phyloP scores from a whole-genome alignment of 495 filamentous ascomycete genomes.

The Podospora tetraspora region DNA sequence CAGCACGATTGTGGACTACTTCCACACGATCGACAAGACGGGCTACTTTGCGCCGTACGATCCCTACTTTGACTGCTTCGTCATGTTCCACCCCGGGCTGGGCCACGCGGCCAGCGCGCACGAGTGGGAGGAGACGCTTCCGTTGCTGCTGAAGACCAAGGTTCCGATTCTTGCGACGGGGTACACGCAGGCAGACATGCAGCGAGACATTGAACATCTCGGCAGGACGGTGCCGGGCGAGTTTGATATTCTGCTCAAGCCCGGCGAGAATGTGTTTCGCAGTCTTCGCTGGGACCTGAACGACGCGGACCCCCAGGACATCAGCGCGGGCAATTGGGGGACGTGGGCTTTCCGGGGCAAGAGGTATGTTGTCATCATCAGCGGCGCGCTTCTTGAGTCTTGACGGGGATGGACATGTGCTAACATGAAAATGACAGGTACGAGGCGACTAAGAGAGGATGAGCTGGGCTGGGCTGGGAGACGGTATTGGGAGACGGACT shows the following conservation, averaged over 20 bases:
- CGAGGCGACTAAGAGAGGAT: conserved; percentile 49
- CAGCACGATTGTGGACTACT: conserved; percentile 95
- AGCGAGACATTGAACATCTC: conserved; percentile 85
- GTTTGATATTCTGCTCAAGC: conserved; percentile 85
- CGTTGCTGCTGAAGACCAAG: conserved; percentile 88
- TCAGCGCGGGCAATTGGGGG: conserved; percentile 95
- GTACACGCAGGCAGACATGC: conserved; percentile 92
- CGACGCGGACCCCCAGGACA: conserved; percentile 88
- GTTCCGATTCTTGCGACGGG: conserved; percentile 88
- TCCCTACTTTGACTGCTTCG: conserved; percentile 94
- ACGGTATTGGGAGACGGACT: not conserved
- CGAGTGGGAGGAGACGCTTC: conserved; percentile 89
- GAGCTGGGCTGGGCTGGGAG: not conserved
- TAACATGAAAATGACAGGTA: conserved; percentile 45
- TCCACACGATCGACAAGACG: conserved; percentile 89
- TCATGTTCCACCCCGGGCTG: conserved; percentile 93
- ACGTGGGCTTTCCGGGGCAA: conserved; percentile 96
- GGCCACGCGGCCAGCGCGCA: conserved; percentile 88
- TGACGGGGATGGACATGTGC: conserved; percentile 5
- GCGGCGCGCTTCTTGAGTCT: not conserved
- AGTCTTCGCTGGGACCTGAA: conserved; percentile 97
- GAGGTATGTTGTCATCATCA: conserved; percentile 57
- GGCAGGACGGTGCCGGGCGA: conserved; percentile 76
- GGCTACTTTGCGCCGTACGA: conserved; percentile 88
- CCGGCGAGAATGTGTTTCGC: conserved; percentile 89